A percentile compares a stretch with the other conserved stretches of the same genome.
phyloP scores from a whole-genome alignment of 371 early-diverging fungal genomes.

The Mucor sp. region DNA sequence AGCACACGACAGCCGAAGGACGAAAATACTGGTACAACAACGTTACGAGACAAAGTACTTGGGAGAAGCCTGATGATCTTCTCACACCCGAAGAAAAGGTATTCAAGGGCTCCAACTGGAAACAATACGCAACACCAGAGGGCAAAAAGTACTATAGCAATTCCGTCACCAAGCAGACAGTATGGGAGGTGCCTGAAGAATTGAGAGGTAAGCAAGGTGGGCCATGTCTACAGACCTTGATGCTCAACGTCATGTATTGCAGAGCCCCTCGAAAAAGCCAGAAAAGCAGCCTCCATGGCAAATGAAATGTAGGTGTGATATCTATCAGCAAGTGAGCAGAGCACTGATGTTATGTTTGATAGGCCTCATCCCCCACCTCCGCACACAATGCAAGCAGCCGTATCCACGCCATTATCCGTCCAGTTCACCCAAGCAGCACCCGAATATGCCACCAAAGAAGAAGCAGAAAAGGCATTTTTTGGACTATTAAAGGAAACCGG shows the following conservation, averaged over 20 bases:
- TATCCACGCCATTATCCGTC: slow-evolving; percentile 9
- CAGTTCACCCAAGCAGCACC: slow-evolving; percentile 18
- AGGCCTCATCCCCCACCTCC: background rate
- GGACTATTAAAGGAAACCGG: slow-evolving; percentile 72
- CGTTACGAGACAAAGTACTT: slow-evolving; percentile 77
- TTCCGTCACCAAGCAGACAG: slow-evolving; percentile 76
- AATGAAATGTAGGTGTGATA: slow-evolving; percentile 26
- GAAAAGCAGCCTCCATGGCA: slow-evolving; percentile 16
- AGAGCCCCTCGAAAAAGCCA: slow-evolving; percentile 47
- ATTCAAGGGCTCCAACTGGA: slow-evolving; percentile 77
- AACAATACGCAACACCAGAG: slow-evolving; percentile 82
- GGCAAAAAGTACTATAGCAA: slow-evolving; percentile 93
- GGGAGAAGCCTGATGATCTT: slow-evolving; percentile 95
- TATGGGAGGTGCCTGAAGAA: slow-evolving; percentile 87
- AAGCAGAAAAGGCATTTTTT: slow-evolving; percentile 84
- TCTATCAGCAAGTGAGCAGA: background rate
- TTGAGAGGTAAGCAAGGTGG: slow-evolving; percentile 52
- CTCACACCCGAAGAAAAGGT: slow-evolving; percentile 83
- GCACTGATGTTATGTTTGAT: background rate
- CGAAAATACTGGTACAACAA: slow-evolving; percentile 86
- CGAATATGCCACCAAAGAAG: slow-evolving; percentile 76
- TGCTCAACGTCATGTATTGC: background rate
- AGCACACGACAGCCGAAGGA: slow-evolving; percentile 80
- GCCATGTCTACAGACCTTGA: background rate
- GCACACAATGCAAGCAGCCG: background rate